Percentiles rank a stretch among this genome's conserved stretches.
Conservation (phyloP, 164 flowering plant genomes). For the Cinnamomum chago region DNA sequence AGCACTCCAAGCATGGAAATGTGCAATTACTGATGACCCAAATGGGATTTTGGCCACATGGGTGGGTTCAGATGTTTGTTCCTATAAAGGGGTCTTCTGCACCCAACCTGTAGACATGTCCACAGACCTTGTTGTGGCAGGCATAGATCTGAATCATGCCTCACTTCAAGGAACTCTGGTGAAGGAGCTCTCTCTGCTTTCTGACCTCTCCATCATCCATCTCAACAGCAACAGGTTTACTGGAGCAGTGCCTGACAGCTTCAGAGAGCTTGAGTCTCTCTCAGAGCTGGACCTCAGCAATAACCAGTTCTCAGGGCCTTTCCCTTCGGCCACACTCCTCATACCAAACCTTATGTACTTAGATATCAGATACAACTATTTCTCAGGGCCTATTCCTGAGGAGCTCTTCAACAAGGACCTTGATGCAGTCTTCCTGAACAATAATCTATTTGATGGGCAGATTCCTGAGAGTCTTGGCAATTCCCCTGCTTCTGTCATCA, state of each 20-base stretch:
- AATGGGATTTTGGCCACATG: slow-evolving; percentile 45
- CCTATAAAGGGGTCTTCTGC: slow-evolving; percentile 84
- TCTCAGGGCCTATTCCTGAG: slow-evolving; percentile 66
- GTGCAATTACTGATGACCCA: slow-evolving; percentile 80
- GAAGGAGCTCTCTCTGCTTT: slow-evolving; percentile 58
- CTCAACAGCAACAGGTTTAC: slow-evolving; percentile 83
- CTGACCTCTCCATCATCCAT: slow-evolving; percentile 63
- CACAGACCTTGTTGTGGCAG: slow-evolving; percentile 38
- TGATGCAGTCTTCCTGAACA: slow-evolving; percentile 77
- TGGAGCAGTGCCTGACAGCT: slow-evolving; percentile 58
- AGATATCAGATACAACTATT: slow-evolving; percentile 78
- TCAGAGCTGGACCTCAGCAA: slow-evolving; percentile 86
- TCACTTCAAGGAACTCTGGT: slow-evolving; percentile 68
- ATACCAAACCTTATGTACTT: slow-evolving; percentile 68
- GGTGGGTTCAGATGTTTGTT: slow-evolving; percentile 81
- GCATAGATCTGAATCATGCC: slow-evolving; percentile 82
- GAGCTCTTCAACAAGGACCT: slow-evolving; percentile 59
- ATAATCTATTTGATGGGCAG: slow-evolving; percentile 67
- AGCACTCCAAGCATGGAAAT: slow-evolving; percentile 93
- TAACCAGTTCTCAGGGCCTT: slow-evolving; percentile 73
- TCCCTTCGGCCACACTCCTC: slow-evolving; percentile 44
- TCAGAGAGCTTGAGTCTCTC: slow-evolving; percentile 42
- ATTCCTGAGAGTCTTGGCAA: slow-evolving; percentile 67
- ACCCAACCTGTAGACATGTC: slow-evolving; percentile 25
- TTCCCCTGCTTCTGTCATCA: slow-evolving; percentile 88